Evolutionary conservation across 116 monocot species (phyloP).

Genomic region (Phalaenopsis hybrid): DNA sequence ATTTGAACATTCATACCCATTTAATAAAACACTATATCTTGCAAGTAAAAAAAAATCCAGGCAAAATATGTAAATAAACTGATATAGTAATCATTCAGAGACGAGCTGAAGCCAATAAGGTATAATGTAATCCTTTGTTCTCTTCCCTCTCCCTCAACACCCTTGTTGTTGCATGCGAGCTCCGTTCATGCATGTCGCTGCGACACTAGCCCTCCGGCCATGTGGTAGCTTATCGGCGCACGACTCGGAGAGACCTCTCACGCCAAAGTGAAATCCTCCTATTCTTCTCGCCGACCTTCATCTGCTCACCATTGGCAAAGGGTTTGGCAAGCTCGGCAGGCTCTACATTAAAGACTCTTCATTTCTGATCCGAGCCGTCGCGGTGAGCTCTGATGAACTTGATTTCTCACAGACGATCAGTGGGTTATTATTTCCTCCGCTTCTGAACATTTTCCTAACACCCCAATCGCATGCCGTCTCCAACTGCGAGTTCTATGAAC

Average conservation of each 20-base stretch:
- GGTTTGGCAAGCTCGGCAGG: background rate
- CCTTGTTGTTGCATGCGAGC: background rate
- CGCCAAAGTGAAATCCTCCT: constrained; percentile 9
- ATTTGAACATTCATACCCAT: too few relatives aligned
- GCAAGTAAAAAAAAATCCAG: too few relatives aligned
- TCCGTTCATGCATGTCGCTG: constrained; percentile 36
- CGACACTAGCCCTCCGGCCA: too few relatives aligned
- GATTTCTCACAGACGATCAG: constrained; percentile 33
- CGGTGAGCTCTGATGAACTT: constrained; percentile 45
- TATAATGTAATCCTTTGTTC: background rate
- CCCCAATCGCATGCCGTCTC: too few relatives aligned
- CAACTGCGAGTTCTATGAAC: too few relatives aligned
- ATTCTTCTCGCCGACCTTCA: background rate
- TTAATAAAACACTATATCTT: too few relatives aligned
- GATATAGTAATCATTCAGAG: too few relatives aligned
- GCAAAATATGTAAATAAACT: too few relatives aligned
- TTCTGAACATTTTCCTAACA: too few relatives aligned
- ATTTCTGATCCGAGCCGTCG: too few relatives aligned
- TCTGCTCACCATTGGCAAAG: constrained; percentile 9
- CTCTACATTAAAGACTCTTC: constrained; percentile 10
- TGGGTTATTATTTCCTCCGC: too few relatives aligned
- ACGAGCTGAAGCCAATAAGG: too few relatives aligned
- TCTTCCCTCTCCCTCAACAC: background rate
- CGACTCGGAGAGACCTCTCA: background rate
- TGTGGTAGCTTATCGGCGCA: constrained; percentile 12